These are phyloP conservation scores for Leptomonas pyrrhocoris DNA, from an alignment of 208 protist species.

Conservation along the genomic window DNA sequence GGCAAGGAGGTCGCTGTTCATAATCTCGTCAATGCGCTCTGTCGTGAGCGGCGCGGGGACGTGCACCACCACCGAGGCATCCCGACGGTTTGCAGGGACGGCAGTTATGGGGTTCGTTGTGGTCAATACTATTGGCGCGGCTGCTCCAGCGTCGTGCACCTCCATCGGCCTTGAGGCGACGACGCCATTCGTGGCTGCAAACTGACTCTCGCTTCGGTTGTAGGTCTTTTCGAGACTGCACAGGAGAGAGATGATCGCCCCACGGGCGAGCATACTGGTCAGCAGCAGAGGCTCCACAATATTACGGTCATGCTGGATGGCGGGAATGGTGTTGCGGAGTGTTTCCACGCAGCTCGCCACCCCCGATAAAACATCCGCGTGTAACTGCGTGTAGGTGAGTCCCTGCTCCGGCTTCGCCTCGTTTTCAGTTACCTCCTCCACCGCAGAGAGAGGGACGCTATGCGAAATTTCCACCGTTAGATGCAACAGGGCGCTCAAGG, in stretches of 20 bases:
- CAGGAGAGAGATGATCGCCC: constrained; percentile 25
- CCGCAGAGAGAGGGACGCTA: constrained; percentile 15
- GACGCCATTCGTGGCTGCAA: neutral
- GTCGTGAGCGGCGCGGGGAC: constrained; percentile 8
- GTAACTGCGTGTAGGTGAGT: constrained; percentile 11
- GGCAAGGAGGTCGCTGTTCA: constrained; percentile 23
- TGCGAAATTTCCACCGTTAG: constrained; percentile 19
- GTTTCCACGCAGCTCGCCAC: constrained; percentile 7
- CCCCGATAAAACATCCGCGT: neutral
- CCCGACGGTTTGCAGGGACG: constrained; percentile 5
- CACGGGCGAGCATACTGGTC: constrained; percentile 32
- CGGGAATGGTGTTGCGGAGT: constrained; percentile 16
- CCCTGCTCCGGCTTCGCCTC: neutral
- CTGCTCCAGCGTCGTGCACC: constrained; percentile 2
- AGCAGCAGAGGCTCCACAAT: constrained; percentile 32
- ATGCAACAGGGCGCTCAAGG: constrained; percentile 24
- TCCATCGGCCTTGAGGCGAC: neutral
- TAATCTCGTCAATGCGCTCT: constrained; percentile 25
- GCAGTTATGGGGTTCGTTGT: neutral
- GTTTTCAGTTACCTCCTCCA: neutral
- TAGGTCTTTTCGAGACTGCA: constrained; percentile 6
- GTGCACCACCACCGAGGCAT: neutral
- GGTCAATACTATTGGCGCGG: neutral
- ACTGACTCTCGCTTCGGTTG: neutral
- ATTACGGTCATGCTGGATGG: constrained; percentile 21